Conservation (phyloP, 345 rosid species). For the Psidium guajava region DNA sequence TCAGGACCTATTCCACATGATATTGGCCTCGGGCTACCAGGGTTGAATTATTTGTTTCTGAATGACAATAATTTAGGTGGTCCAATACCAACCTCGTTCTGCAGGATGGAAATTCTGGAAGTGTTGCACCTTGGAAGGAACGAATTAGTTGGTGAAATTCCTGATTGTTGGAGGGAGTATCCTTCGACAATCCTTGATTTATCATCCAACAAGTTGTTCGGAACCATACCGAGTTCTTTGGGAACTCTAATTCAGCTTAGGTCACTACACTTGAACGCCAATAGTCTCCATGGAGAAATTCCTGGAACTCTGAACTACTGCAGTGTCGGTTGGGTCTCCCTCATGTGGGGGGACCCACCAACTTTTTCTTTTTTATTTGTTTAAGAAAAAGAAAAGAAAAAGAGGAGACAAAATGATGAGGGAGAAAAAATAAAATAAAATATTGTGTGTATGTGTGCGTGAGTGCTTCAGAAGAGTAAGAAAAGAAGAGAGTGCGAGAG, state of each 20-base stretch:
- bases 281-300: neutral
- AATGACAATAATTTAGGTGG: neutral
- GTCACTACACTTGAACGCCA: conserved; percentile 2
- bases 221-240: neutral
- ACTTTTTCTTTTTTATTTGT: too few species aligned
- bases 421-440: too few species aligned
- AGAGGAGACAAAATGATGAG: too few species aligned
- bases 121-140: neutral
- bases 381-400: too few species aligned
- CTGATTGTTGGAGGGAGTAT: neutral
- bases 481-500: too few species aligned
- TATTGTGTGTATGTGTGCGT: too few species aligned
- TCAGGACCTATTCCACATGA: neutral
- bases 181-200: rapidly evolving
- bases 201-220: neutral
- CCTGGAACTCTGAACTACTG: neutral
- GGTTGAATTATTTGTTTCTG: rapidly evolving
- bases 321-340: too few species aligned
- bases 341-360: too few species aligned
- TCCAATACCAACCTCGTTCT: neutral
- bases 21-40: rapidly evolving
- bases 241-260: rapidly evolving
- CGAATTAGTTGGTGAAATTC: neutral
- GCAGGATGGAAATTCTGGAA: rapidly evolving
- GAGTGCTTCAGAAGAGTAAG: too few species aligned